phyloP scores from a whole-genome alignment of 2,329 filamentous ascomycete species.

The Aureobasidium sp. region DNA sequence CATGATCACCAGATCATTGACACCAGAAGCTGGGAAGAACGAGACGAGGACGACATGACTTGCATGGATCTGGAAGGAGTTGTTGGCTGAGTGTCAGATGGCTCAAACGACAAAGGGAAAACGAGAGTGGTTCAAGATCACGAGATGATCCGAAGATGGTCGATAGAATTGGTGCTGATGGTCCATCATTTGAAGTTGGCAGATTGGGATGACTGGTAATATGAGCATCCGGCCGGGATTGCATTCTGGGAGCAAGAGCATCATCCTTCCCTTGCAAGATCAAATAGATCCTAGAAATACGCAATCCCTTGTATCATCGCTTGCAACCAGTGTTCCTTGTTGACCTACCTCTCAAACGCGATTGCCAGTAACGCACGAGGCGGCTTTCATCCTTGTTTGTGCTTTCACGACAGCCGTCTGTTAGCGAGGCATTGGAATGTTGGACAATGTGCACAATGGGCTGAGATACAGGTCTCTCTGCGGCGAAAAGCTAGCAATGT shows the following conservation, averaged over 20 bases:
- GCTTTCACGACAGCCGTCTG: background rate
- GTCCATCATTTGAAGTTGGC: background rate
- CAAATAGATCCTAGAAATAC: background rate
- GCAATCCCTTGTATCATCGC: background rate
- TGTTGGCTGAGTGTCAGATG: background rate
- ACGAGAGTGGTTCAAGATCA: too few relatives aligned
- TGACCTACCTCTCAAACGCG: background rate
- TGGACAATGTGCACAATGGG: fast-evolving
- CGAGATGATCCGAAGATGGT: background rate
- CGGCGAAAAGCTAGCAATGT: background rate
- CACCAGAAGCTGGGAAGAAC: background rate
- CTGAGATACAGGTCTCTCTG: background rate
- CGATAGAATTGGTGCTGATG: background rate
- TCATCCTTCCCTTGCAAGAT: background rate
- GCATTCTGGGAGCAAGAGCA: background rate
- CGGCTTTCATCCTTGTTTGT: background rate
- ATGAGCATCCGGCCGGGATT: too few relatives aligned
- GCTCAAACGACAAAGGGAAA: too few relatives aligned
- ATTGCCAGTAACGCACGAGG: background rate
- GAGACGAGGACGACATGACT: background rate
- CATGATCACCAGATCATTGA: background rate
- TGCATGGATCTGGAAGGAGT: background rate
- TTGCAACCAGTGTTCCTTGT: background rate
- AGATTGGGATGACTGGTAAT: background rate
- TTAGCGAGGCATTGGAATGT: background rate